These are phyloP conservation scores for Platanus orientalis DNA, from an alignment of 164 flowering plant species.

Conservation along the genomic window DNA sequence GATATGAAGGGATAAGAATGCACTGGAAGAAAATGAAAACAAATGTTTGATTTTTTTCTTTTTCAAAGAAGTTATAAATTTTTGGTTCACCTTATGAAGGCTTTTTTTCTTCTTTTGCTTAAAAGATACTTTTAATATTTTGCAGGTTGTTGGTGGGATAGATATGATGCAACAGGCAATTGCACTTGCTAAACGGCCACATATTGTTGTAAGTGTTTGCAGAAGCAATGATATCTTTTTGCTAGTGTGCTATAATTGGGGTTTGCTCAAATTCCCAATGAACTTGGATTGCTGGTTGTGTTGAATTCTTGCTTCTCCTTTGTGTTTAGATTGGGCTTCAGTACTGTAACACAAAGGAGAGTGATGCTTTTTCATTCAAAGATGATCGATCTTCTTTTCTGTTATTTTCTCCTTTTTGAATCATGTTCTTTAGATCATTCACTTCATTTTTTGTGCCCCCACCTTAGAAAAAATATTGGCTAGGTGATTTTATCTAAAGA, in stretches of 20 bases:
- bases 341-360: background rate
- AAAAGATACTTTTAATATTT: background rate
- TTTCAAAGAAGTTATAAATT: too few species aligned
- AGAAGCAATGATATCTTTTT: background rate
- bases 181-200: conserved; percentile 71
- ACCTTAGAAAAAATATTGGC: too few species aligned
- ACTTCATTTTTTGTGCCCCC: too few species aligned
- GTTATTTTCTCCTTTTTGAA: too few species aligned
- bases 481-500: too few species aligned
- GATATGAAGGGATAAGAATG: too few species aligned
- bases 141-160: conserved; percentile 88
- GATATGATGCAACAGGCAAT: conserved; percentile 62
- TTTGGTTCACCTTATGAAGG: too few species aligned
- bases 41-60: too few species aligned
- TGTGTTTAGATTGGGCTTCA: background rate
- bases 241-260: background rate
- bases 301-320: background rate
- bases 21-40: too few species aligned
- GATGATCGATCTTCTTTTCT: too few species aligned
- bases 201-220: conserved; percentile 62
- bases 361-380: background rate
- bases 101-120: too few species aligned
- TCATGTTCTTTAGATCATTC: too few species aligned
- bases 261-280: background rate
- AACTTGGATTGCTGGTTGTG: background rate